Evolutionary conservation across 73 alveolate species (phyloP).

Genomic region (Paramecium bursaria): DNA sequence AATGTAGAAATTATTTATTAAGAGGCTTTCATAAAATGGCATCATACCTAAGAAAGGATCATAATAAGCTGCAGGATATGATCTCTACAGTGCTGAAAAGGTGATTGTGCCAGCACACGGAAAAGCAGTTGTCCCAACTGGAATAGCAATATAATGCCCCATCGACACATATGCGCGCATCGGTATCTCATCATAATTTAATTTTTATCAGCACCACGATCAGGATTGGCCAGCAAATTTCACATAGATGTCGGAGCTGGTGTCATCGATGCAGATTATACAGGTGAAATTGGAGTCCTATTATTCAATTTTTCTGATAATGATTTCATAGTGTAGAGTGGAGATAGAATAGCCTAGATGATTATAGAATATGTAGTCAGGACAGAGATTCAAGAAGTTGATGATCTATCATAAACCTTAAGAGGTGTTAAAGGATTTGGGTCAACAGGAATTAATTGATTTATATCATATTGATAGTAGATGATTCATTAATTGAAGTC

Average conservation of each 20-base stretch:
- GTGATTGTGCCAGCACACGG: conserved; percentile 74
- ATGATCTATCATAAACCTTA: conserved; percentile 80
- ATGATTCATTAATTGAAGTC: too few species aligned
- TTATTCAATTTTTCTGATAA: conserved; percentile 78
- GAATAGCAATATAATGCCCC: conserved; percentile 84
- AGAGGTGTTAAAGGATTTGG: conserved; percentile 97
- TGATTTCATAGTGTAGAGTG: conserved; percentile 81
- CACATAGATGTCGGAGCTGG: conserved; percentile 96
- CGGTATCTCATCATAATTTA: background rate
- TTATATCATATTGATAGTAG: too few species aligned
- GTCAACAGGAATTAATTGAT: conserved; percentile 88
- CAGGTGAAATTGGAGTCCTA: conserved; percentile 88
- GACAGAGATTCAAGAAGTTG: conserved; percentile 82
- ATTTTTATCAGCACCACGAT: conserved; percentile 86
- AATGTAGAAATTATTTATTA: conserved; percentile 55
- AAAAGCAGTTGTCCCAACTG: conserved; percentile 84
- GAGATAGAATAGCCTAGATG: conserved; percentile 94
- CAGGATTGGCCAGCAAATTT: conserved; percentile 89
- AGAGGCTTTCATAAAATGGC: conserved; percentile 78
- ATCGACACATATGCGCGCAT: conserved; percentile 86
- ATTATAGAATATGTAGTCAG: conserved; percentile 86
- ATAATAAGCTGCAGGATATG: conserved; percentile 88
- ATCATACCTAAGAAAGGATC: conserved; percentile 85
- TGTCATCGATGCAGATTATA: conserved; percentile 93
- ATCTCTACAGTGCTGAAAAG: conserved; percentile 77